Percentiles rank a stretch among this genome's conserved stretches.
These are phyloP conservation scores for Spergularia azorica DNA, from an alignment of 179 eudicot species.

Conservation along the genomic window DNA sequence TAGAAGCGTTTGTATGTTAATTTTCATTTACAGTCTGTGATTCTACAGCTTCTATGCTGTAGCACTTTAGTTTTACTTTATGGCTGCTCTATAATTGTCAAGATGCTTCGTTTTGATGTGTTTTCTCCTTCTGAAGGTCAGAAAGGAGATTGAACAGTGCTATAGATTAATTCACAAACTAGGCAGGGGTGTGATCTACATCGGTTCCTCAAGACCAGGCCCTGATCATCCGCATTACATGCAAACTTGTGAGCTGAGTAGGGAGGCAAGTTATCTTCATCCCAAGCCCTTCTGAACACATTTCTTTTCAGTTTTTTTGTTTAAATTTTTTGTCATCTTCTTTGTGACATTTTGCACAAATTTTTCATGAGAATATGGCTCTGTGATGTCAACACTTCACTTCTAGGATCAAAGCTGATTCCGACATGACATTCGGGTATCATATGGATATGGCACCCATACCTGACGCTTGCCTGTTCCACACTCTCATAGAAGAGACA, in stretches of 20 bases:
- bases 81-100: background rate
- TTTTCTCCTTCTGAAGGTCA: constrained; percentile 47
- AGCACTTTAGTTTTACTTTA: background rate
- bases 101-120: background rate
- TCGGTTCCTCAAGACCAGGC: constrained; percentile 88
- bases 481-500: too few relatives aligned
- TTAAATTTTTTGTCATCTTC: background rate
- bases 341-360: background rate
- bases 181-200: constrained; percentile 89
- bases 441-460: too few relatives aligned
- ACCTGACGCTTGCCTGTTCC: too few relatives aligned
- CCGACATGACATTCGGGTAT: too few relatives aligned
- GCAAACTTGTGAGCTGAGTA: constrained; percentile 59
- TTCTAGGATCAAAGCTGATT: too few relatives aligned
- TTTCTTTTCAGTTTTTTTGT: background rate
- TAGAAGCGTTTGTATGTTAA: too few relatives aligned
- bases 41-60: background rate
- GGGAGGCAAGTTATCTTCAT: constrained; percentile 51
- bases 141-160: constrained; percentile 80
- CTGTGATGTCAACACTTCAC: too few relatives aligned
- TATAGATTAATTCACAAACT: constrained; percentile 80
- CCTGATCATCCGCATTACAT: constrained; percentile 71
- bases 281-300: background rate
- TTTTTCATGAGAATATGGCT: background rate
- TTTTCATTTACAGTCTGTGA: background rate